A percentile compares a stretch with the other conserved stretches of the same genome.
Conservation (phyloP, 2,329 filamentous ascomycete genomes). For the Pestalotiopsis sp. region DNA sequence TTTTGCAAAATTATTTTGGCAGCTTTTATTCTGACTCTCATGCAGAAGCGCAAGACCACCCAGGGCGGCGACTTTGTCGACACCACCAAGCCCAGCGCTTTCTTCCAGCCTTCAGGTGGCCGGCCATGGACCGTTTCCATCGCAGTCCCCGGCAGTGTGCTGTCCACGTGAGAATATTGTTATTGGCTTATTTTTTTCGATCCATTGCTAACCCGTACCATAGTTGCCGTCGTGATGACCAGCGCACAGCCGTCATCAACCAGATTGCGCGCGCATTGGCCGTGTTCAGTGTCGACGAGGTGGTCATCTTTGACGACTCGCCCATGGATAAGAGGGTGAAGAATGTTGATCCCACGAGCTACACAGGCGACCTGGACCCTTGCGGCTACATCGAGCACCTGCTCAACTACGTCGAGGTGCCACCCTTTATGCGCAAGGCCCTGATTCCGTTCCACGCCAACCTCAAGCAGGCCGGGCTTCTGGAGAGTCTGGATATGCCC, state of each 20-base stretch:
- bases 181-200: no score
- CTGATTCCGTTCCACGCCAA: conserved; percentile 82
- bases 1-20: not conserved
- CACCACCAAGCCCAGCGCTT: conserved; percentile 69
- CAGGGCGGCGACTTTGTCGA: conserved; percentile 45
- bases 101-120: conserved; percentile 67
- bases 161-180: conserved; percentile 62
- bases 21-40: not conserved
- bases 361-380: conserved; percentile 75
- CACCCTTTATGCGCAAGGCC: conserved; percentile 75
- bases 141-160: conserved; percentile 77
- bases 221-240: conserved; percentile 73
- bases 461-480: conserved; percentile 69
- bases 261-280: conserved; percentile 80
- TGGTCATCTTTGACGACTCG: conserved; percentile 79
- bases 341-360: conserved; percentile 52
- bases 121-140: conserved; percentile 76
- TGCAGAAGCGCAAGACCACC: conserved; percentile 54
- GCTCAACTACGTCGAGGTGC: conserved; percentile 81
- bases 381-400: conserved; percentile 80
- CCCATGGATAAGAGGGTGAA: conserved; percentile 47
- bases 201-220: conserved; percentile 10
- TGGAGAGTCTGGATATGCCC: conserved; percentile 82
- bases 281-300: conserved; percentile 83
- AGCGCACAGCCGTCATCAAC: conserved; percentile 72